Base-by-base conservation (phyloP, 768 basidiomycete species). In the Royoungia palumana region DNA sequence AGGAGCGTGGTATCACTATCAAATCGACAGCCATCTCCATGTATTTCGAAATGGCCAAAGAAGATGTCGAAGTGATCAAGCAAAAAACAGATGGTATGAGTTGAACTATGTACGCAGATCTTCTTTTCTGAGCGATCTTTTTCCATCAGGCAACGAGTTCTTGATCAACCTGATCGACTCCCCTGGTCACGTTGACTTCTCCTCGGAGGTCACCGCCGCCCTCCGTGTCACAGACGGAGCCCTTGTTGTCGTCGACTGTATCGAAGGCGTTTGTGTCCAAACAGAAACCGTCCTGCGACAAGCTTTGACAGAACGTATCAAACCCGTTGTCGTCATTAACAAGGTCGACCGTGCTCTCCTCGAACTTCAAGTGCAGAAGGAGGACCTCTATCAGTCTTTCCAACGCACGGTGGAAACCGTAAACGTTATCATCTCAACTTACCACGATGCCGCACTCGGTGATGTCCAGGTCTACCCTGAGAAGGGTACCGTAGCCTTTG, bases 141-240 rank as follows among this genome's bases (percentile, higher is more conserved):
- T 42, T 45, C 34, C 38, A 39, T 46, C 51, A 85, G 93, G 94
- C 57, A 79, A 83, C 67, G 92, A 97, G 71, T 99, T 99, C 82
- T 82, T 99, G 81, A 97, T 99, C 80, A 99, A 99, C 77, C 75
- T 99, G 76, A 98, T 99, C 77, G 96, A 99, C 71, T 97, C 94
- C 8, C 96, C 96, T 46, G 96, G 96, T 63, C 96, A 99, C 83
- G 96, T 99, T 72, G 96, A 99, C 72, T 99, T 99, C 80, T 99
- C 96, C 28, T 98, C 96, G 44, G 96, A 99, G 74, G 96, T 99
- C 63, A 99, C 96, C 3, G 96, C 96, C 54, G 96, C 96, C 57
- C 92, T 99, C 68, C 96, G 96, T 76, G 96, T 99, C 65, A 99
- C 96, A 55, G 96, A 99, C 58, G 96, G 95, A 78, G 96, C 96